Percentiles rank a stretch among this genome's conserved stretches.
Evolutionary conservation across 2,329 filamentous ascomycete genomes (phyloP).

Genomic region (Pseudogymnoascus destructans): DNA sequence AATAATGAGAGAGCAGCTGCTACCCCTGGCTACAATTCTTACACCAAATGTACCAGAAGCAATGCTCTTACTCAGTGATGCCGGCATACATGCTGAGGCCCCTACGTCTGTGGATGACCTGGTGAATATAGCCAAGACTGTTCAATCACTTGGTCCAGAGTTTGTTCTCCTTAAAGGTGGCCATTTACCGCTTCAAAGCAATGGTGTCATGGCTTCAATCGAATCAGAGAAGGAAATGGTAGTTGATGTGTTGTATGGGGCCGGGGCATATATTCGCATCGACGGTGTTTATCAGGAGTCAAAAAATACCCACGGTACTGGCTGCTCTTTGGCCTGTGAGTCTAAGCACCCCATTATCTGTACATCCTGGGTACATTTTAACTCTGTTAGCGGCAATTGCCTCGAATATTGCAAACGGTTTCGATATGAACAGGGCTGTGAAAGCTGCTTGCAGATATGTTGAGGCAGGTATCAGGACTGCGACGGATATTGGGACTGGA

Average conservation of each 20-base stretch:
- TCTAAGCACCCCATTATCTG: conserved; percentile 14
- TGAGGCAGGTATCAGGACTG: conserved; percentile 50
- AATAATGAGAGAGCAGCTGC: conserved; percentile 43
- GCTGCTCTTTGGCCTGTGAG: conserved; percentile 81
- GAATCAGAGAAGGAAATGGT: conserved; percentile 52
- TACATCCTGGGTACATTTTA: background rate
- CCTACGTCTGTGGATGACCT: conserved; percentile 51
- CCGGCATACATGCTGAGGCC: conserved; percentile 30
- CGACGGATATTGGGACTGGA: conserved; percentile 39
- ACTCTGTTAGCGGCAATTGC: conserved; percentile 50
- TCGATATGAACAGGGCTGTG: conserved; percentile 46
- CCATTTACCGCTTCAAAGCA: conserved; percentile 63
- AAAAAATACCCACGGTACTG: conserved; percentile 84
- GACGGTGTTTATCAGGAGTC: conserved; percentile 59
- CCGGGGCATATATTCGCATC: conserved; percentile 43
- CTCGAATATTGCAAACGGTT: conserved; percentile 52
- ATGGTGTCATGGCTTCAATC: conserved; percentile 43
- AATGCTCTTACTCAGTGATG: conserved; percentile 45
- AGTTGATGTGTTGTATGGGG: conserved; percentile 64
- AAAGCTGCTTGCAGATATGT: conserved; percentile 57
- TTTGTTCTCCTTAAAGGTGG: conserved; percentile 86
- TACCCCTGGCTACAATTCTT: conserved; percentile 54
- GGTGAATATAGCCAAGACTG: conserved; percentile 49
- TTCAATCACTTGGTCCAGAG: conserved; percentile 57
- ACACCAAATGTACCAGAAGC: conserved; percentile 73